Conservation (phyloP, 2,329 filamentous ascomycete genomes). For the Pseudogymnoascus verrucosus region DNA sequence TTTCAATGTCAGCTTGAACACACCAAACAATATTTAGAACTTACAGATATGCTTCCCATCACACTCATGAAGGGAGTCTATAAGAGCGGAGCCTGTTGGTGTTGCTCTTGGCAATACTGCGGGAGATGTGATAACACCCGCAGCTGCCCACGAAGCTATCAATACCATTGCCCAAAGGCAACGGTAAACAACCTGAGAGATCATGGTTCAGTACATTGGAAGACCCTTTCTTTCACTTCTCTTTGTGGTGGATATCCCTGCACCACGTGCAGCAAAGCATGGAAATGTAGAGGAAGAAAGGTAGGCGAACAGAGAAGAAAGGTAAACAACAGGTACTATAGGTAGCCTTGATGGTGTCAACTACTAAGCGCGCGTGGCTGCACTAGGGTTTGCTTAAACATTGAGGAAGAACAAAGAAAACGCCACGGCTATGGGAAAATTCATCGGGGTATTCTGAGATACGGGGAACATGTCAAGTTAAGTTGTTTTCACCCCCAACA, state of each 20-base stretch:
- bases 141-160: not conserved
- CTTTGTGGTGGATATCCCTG: not conserved
- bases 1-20: not conserved
- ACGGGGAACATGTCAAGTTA: not conserved
- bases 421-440: not conserved
- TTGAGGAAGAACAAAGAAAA: not conserved
- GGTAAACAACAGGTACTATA: not conserved
- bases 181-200: not conserved
- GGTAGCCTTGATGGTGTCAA: not conserved
- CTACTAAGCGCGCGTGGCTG: not conserved
- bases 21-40: not conserved
- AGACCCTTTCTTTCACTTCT: not conserved
- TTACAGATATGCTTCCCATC: conserved; percentile 1
- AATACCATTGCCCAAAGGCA: not conserved
- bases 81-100: not conserved
- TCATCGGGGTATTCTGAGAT: not conserved
- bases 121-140: not conserved
- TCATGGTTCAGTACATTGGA: not conserved
- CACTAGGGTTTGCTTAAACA: not conserved
- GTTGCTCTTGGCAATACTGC: not conserved
- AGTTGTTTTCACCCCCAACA: not conserved
- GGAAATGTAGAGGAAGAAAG: not conserved
- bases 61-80: not conserved
- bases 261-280: not conserved
- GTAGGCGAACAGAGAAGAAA: not conserved